Conservation (phyloP, 352 stramenopile species). For the Phytophthora citrophthora region DNA sequence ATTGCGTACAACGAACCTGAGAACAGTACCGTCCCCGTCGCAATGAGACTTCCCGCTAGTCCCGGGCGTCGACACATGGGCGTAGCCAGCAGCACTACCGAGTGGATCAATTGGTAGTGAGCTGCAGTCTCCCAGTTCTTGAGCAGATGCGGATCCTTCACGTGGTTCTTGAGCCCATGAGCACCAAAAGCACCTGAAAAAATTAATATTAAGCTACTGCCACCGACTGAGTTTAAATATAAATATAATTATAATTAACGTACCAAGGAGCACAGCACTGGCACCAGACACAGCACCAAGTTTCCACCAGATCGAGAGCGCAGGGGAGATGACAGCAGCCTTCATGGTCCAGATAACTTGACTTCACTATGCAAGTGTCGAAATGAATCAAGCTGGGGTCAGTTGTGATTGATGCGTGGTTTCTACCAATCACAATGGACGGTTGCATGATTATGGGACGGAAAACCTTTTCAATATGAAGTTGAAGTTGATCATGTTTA, state of each 20-base stretch:
- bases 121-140: constrained; percentile 88
- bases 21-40: constrained; percentile 74
- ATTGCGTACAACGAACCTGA: constrained; percentile 83
- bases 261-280: constrained; percentile 64
- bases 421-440: constrained; percentile 23
- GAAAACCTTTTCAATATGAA: constrained; percentile 12
- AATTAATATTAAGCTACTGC: constrained; percentile 4
- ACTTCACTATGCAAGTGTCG: constrained; percentile 14
- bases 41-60: constrained; percentile 63
- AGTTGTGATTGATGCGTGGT: constrained; percentile 6
- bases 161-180: constrained; percentile 66
- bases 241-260: constrained; percentile 1
- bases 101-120: constrained; percentile 86
- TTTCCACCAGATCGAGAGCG: constrained; percentile 82
- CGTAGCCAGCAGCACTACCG: constrained; percentile 69
- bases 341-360: constrained; percentile 41
- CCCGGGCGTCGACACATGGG: constrained; percentile 68
- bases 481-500: constrained; percentile 20
- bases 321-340: constrained; percentile 62
- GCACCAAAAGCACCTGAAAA: constrained; percentile 78
- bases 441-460: constrained; percentile 17
- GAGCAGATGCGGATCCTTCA: constrained; percentile 80
- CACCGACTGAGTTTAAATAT: constrained; percentile 4
- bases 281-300: constrained; percentile 73
- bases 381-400: constrained; percentile 14